Conservation (phyloP, 2,329 filamentous ascomycete genomes). For the Cladosporium halotolerans region DNA sequence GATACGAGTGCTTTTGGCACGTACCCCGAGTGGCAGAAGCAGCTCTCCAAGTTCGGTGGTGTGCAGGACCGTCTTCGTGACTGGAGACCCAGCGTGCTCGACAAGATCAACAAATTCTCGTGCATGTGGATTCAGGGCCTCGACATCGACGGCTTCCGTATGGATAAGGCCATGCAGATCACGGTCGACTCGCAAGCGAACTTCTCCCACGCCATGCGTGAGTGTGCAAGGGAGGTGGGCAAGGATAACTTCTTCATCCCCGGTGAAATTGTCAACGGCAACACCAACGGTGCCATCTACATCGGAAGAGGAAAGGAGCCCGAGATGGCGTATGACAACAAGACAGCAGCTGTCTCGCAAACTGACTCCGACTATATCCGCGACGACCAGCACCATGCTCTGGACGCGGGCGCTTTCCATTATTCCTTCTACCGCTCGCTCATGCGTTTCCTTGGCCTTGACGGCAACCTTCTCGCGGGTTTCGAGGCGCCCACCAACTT, state of each 20-base stretch:
- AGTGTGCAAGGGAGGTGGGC: conserved; percentile 51
- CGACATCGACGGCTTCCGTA: conserved; percentile 62
- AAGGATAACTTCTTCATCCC: conserved; percentile 60
- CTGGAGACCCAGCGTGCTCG: conserved; percentile 53
- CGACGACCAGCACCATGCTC: conserved; percentile 44
- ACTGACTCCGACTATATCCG: conserved; percentile 44
- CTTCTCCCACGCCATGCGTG: conserved; percentile 51
- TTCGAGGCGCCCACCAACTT: conserved; percentile 51
- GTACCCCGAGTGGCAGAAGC: conserved; percentile 57
- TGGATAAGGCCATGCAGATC: conserved; percentile 60
- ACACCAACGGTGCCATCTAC: conserved; percentile 55
- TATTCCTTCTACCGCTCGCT: conserved; percentile 60
- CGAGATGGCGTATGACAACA: conserved; percentile 43
- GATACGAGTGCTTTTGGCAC: conserved; percentile 59
- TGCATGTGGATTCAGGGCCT: conserved; percentile 57
- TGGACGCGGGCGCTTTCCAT: conserved; percentile 58
- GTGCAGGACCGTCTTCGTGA: conserved; percentile 62
- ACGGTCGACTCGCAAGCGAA: conserved; percentile 56
- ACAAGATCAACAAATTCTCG: conserved; percentile 54
- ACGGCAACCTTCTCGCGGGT: conserved; percentile 50
- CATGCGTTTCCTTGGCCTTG: conserved; percentile 55
- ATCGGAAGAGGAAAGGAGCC: conserved; percentile 57
- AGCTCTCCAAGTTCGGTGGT: conserved; percentile 60
- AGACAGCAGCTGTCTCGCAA: conserved; percentile 41
- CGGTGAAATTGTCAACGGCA: conserved; percentile 58